These are phyloP conservation scores for Oleoguttula mirabilis DNA, from an alignment of 495 filamentous ascomycete genomes.

Conservation along the genomic window DNA sequence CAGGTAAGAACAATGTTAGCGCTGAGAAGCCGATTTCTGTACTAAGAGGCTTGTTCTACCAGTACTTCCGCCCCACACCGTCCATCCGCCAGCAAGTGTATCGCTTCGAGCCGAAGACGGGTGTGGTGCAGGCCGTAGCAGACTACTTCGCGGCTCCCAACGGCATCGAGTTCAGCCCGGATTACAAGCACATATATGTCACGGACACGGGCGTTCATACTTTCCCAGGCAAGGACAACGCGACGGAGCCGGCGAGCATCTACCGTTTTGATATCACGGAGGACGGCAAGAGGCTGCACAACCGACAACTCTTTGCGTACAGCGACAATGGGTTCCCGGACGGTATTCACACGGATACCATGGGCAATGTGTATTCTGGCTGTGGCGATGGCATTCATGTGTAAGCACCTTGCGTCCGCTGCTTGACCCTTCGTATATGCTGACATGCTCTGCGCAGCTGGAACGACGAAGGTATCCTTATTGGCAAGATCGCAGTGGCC, in stretches of 20 bases:
- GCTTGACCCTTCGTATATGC: not conserved
- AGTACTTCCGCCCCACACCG: constrained; percentile 26
- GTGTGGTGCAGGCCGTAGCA: constrained; percentile 38
- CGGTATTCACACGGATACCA: constrained; percentile 22
- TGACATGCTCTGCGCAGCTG: constrained; percentile 3
- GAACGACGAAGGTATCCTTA: constrained; percentile 18
- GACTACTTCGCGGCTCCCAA: constrained; percentile 40
- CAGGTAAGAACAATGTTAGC: no score
- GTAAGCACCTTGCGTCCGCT: not conserved
- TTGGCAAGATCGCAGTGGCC: constrained; percentile 20
- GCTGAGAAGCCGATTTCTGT: no score
- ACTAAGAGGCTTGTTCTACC: no score
- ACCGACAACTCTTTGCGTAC: constrained; percentile 28
- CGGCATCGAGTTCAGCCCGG: constrained; percentile 38
- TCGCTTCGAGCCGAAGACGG: constrained; percentile 39
- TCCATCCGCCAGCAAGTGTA: constrained; percentile 36
- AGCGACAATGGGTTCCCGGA: constrained; percentile 23
- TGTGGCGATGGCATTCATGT: constrained; percentile 20
- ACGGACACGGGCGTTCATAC: constrained; percentile 31
- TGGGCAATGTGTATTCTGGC: constrained; percentile 20
- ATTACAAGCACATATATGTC: constrained; percentile 37
- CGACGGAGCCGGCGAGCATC: constrained; percentile 25
- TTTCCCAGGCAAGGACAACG: constrained; percentile 19
- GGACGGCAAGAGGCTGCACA: constrained; percentile 20
- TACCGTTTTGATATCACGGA: constrained; percentile 27